Base-by-base conservation (phyloP, 352 stramenopile species). In the Salisapilia sapeloensis region DNA sequence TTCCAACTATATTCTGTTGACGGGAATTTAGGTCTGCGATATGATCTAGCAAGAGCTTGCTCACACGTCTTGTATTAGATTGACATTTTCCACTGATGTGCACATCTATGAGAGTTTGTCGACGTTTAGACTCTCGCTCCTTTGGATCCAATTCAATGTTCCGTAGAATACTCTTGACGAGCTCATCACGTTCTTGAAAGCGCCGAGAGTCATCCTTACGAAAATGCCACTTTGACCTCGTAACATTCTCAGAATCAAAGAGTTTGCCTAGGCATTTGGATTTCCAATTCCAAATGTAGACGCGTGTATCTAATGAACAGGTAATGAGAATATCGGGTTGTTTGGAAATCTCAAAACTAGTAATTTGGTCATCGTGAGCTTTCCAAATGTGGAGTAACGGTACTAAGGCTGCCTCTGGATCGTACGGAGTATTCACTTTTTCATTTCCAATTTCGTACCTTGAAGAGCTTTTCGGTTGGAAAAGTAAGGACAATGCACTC, bases 211-310 rank as follows among this genome's bases (percentile, higher is more conserved):
- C 65, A 31, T 81, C 51, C 17, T 70, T 66, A 4, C 30, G 35
- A 32, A 84, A 84, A 2, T 38, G 47, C 69, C 69, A 84, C 19
- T 38, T 41, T 38, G 44, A 69, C 0, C 35, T 26, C 1, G 53
- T 56, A 6, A 58, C 38, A 15, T 71, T 76, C 18, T 84, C 69
- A 0, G 54, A 48, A 11, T 77, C 66, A 38, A 79, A 81, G 2
- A 81, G 38, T 24, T 75, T 76, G 1, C 69, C 69, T 0, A 81
- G 32, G 19, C 56, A 74, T n/a, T 20, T 23, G 1, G 64, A 64
- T 17, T 70, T 39, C 69, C 69, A 84, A 25, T 62, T 57, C 69
- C 64, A 84, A 4, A 84, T 48, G 33, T 64, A 80, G 3, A 84
- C 61, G 2, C 50, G 46, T 52, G 72, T 77, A 33, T 84, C 69